Percentiles rank a stretch among this genome's conserved stretches.
Evolutionary conservation across 306 rosid genomes (phyloP).

Genomic region (Cucumis cinereus): DNA sequence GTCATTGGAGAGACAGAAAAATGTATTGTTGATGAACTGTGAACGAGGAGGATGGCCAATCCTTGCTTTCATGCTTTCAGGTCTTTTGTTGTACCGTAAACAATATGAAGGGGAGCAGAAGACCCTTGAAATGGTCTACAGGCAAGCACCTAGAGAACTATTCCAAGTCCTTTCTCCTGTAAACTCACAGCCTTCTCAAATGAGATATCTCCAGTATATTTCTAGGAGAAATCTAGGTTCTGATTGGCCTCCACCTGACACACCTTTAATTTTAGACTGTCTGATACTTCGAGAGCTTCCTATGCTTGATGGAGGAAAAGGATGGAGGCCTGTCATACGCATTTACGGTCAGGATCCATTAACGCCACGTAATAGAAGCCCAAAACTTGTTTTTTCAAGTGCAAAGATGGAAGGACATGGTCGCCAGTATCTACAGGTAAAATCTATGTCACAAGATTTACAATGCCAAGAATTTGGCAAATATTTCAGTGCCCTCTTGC

Average conservation of each 20-base stretch:
- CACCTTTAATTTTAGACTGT: constrained; percentile 74
- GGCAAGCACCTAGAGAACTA: constrained; percentile 95
- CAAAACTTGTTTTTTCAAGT: constrained; percentile 77
- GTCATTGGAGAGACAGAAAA: constrained; percentile 84
- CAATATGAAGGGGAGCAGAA: constrained; percentile 88
- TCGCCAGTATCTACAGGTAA: constrained; percentile 76
- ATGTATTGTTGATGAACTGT: constrained; percentile 92
- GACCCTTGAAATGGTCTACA: constrained; percentile 95
- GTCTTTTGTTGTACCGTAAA: constrained; percentile 75
- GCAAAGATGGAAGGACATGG: constrained; percentile 35
- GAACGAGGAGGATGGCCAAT: constrained; percentile 99
- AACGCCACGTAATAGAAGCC: constrained; percentile 55
- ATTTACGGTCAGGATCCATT: constrained; percentile 84
- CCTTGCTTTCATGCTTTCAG: constrained; percentile 95
- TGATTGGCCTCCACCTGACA: constrained; percentile 85
- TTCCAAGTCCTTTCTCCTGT: constrained; percentile 64
- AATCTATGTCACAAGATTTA: constrained; percentile 15
- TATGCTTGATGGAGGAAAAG: constrained; percentile 58
- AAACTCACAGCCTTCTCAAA: constrained; percentile 94
- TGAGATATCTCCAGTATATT: constrained; percentile 95
- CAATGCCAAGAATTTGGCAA: constrained; percentile 15
- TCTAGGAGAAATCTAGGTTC: constrained; percentile 77
- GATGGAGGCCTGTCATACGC: constrained; percentile 73
- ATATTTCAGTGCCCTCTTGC: constrained; percentile 21
- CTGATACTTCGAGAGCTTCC: constrained; percentile 77